A percentile compares a stretch with the other conserved stretches of the same genome.
These are phyloP conservation scores for Agapanthus africanus DNA, from an alignment of 106 monocot genomes.

Conservation along the genomic window DNA sequence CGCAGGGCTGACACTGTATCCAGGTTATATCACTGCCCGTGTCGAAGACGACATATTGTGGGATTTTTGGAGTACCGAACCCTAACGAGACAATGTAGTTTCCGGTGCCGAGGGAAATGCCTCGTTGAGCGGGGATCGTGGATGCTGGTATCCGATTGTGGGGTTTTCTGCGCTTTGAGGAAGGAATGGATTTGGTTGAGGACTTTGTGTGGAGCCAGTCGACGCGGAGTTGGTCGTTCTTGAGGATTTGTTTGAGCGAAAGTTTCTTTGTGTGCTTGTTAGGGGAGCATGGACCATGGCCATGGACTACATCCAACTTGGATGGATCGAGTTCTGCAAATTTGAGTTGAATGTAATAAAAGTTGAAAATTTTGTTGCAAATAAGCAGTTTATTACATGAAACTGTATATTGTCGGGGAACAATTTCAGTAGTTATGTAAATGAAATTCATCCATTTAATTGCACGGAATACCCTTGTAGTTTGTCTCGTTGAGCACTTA, in stretches of 20 bases:
- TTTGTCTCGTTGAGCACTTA: neutral
- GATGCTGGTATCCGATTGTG: neutral
- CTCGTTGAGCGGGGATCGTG: neutral
- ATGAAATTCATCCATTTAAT: neutral
- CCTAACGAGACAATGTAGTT: slow-evolving; percentile 15
- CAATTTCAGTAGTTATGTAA: neutral
- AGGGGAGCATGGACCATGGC: slow-evolving; percentile 14
- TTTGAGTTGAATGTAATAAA: too few species aligned
- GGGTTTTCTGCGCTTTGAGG: neutral
- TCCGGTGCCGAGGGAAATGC: slow-evolving; percentile 7
- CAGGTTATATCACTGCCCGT: slow-evolving; percentile 17
- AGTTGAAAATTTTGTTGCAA: neutral
- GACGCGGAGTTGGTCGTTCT: neutral
- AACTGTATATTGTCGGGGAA: neutral
- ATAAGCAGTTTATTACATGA: neutral
- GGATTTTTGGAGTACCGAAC: slow-evolving; percentile 3
- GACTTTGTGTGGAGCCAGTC: neutral
- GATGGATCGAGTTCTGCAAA: neutral
- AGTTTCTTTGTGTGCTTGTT: neutral
- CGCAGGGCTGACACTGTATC: slow-evolving; percentile 29
- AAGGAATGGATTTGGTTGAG: neutral
- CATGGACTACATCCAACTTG: slow-evolving; percentile 6
- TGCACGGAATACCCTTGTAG: neutral
- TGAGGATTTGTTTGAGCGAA: slow-evolving; percentile 4
- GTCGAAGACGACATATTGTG: slow-evolving; percentile 11